Base-by-base conservation (phyloP, 2,329 filamentous ascomycete species). In the Colletotrichum sp. region DNA sequence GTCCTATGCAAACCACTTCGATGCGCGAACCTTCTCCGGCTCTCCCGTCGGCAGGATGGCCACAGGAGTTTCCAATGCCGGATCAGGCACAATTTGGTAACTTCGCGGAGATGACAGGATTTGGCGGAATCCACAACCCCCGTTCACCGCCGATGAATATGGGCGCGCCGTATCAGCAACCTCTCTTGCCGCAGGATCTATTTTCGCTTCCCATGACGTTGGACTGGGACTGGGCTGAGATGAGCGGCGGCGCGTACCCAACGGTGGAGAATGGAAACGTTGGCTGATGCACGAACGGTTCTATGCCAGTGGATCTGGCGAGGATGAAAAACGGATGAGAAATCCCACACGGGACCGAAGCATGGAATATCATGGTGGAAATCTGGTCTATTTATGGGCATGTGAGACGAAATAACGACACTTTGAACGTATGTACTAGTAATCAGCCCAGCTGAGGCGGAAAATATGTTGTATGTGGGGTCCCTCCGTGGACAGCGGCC, bases 171-270 rank as follows among this genome's bases (percentile, higher is more conserved):
- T 96, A 96, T 81, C 94, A 96, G 80, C 94, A 98, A 79, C 96
- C 96, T 0, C 94, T 98, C 80, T 92, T 99, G 26, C 96, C 97
- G 6, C 95, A 96, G 80, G 97, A 99, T 85, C 85, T 99, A 30
- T 99, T 97, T 92, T 94, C 96, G 83, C 93, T 99, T 91, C 96
- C 96, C 2, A 98, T 98, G 93, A 98, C 95, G 4, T 90, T 99
- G 26, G 96, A 99, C 82, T 98, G 96, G 96, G 95, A 91, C 81
- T 93, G 91, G 90, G 91, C 91, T 2, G 92, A 93, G 83, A 92
- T 93, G 88, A 92, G 90, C 36, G 91, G 91, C n/a, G 92, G 91
- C 12, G 87, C 88, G 4, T 93, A 93, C 79, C 91, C 92, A 13
- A 89, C 89, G 30, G 92, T 93, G 55, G 92, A 93, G 80, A 93